These are phyloP conservation scores for Talaromyces stipitatus DNA, from an alignment of 495 filamentous ascomycete genomes.

Conservation along the genomic window DNA sequence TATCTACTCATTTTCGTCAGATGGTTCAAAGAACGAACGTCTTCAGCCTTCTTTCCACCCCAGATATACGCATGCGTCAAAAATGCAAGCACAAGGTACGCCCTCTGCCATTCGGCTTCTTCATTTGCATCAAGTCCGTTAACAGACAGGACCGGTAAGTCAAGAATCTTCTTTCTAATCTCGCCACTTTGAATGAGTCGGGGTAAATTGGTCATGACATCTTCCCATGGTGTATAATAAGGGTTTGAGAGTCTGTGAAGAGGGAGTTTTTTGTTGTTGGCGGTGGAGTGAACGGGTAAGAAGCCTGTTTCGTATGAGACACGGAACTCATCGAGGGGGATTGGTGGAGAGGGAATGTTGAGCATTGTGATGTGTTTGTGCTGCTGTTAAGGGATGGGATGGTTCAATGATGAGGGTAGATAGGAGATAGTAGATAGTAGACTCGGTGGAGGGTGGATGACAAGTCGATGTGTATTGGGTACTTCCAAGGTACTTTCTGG, in stretches of 20 bases:
- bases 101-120: slow-evolving; percentile 85
- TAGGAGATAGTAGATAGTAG: neutral
- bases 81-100: slow-evolving; percentile 78
- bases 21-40: slow-evolving; percentile 39
- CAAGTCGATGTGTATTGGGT: neutral
- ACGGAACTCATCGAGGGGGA: slow-evolving; percentile 68
- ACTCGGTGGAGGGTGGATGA: neutral
- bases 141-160: slow-evolving; percentile 71
- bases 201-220: slow-evolving; percentile 67
- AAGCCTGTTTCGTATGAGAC: slow-evolving; percentile 81
- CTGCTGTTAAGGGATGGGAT: neutral
- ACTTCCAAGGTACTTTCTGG: no score
- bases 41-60: slow-evolving; percentile 76
- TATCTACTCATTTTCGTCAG: neutral
- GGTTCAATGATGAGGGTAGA: neutral
- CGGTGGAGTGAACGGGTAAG: slow-evolving; percentile 47
- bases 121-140: slow-evolving; percentile 50
- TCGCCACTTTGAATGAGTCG: slow-evolving; percentile 65
- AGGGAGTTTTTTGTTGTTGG: slow-evolving; percentile 48
- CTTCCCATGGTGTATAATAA: slow-evolving; percentile 90
- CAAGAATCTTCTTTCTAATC: slow-evolving; percentile 64
- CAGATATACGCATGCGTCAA: slow-evolving; percentile 91
- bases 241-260: slow-evolving; percentile 64
- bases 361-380: neutral
- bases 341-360: slow-evolving; percentile 45